Conservation (phyloP, 352 stramenopile genomes). For the Phytophthora litchii region DNA sequence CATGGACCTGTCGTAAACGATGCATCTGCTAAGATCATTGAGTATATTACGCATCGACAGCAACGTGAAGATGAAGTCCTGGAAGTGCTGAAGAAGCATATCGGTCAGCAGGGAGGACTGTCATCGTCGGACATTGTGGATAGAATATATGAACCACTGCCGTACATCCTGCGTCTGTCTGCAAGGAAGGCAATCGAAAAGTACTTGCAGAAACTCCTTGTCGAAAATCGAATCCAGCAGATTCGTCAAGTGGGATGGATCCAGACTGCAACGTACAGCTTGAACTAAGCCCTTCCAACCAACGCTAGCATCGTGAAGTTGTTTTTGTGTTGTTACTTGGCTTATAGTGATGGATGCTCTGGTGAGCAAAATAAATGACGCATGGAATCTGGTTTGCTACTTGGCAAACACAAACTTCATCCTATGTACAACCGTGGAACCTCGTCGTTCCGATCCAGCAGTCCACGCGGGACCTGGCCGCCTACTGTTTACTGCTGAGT, state of each 20-base stretch:
- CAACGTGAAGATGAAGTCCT: slow-evolving; percentile 78
- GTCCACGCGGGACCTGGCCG: slow-evolving; percentile 38
- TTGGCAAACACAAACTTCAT: slow-evolving; percentile 16
- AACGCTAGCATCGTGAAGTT: slow-evolving; percentile 2
- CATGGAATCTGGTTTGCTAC: slow-evolving; percentile 26
- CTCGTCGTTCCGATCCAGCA: slow-evolving; percentile 35
- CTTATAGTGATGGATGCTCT: slow-evolving; percentile 30
- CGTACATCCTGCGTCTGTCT: slow-evolving; percentile 55
- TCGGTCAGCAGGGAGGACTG: slow-evolving; percentile 15
- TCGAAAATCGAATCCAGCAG: slow-evolving; percentile 45
- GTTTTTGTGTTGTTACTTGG: slow-evolving; percentile 28
- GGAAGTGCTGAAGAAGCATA: slow-evolving; percentile 33
- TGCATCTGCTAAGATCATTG: slow-evolving; percentile 68
- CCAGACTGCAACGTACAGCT: slow-evolving; percentile 38
- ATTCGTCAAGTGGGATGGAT: slow-evolving; percentile 31
- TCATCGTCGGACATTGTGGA: slow-evolving; percentile 55
- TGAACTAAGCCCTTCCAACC: slow-evolving; percentile 27
- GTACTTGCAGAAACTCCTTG: slow-evolving; percentile 67
- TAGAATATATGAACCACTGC: slow-evolving; percentile 60
- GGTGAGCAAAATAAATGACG: slow-evolving; percentile 35
- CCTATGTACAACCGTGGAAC: slow-evolving; percentile 30
- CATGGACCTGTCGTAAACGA: slow-evolving; percentile 74
- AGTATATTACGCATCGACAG: slow-evolving; percentile 80
- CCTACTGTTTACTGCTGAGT: slow-evolving; percentile 30
- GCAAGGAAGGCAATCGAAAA: slow-evolving; percentile 62